phyloP scores from a whole-genome alignment of 257 asterid species.

The Solanum arcanum region DNA sequence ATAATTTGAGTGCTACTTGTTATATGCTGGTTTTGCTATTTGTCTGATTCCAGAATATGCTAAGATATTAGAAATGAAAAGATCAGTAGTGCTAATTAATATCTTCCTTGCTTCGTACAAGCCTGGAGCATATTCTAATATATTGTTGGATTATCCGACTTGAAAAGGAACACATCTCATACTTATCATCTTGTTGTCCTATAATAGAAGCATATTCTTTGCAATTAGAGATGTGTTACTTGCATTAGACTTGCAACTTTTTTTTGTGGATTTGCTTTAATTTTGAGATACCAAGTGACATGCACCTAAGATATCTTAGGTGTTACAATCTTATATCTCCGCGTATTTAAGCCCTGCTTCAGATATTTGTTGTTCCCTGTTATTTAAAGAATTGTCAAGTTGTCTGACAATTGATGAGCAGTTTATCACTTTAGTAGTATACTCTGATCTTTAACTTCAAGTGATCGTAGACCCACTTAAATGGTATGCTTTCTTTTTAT shows the following conservation, averaged over 20 bases:
- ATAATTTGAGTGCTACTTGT: background rate
- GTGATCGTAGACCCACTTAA: background rate
- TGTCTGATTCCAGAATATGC: background rate
- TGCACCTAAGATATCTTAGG: background rate
- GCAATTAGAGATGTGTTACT: background rate
- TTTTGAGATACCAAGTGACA: background rate
- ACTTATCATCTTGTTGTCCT: background rate
- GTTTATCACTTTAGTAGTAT: background rate
- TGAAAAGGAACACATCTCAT: background rate
- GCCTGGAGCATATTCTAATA: background rate
- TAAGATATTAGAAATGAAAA: background rate
- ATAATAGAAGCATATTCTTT: background rate
- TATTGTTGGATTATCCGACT: background rate
- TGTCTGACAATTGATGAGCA: background rate
- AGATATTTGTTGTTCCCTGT: background rate
- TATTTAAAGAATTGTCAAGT: background rate
- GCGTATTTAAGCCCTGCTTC: background rate
- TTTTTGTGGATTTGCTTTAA: background rate
- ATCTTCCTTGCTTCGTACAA: background rate
- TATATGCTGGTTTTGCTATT: background rate
- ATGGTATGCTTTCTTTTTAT: background rate
- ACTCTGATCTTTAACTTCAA: background rate
- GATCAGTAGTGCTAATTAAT: background rate
- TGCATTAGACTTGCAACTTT: background rate
- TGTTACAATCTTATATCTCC: background rate